Evolutionary conservation across 192 early-diverging fungal species (phyloP).

Genomic region (Backusella australiensis): DNA sequence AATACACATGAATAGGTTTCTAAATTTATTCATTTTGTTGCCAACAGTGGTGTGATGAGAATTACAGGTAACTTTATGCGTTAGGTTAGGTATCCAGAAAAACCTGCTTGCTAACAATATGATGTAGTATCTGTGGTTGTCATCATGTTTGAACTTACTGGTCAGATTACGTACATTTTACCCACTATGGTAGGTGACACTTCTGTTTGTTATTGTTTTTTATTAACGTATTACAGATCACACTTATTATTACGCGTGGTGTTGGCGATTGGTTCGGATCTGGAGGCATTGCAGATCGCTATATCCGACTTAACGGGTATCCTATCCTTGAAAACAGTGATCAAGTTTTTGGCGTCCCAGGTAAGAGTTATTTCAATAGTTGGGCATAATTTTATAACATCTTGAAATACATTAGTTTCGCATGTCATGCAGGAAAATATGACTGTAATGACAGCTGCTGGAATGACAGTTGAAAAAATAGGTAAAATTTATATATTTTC

Average conservation of each 20-base stretch:
- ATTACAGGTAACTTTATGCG: constrained; percentile 59
- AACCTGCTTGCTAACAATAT: neutral
- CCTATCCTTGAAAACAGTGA: constrained; percentile 78
- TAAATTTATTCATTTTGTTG: neutral
- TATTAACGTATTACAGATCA: constrained; percentile 42
- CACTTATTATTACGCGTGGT: constrained; percentile 73
- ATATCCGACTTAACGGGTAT: constrained; percentile 74
- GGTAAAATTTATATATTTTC: constrained; percentile 20
- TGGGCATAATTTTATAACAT: neutral
- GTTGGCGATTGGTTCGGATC: constrained; percentile 72
- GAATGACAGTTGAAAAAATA: constrained; percentile 47
- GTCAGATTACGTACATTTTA: constrained; percentile 90
- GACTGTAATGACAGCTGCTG: constrained; percentile 54
- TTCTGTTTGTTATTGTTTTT: constrained; percentile 8
- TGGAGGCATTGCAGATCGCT: constrained; percentile 76
- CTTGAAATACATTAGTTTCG: constrained; percentile 29
- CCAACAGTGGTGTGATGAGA: constrained; percentile 72
- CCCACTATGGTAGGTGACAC: constrained; percentile 77
- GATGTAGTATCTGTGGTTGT: constrained; percentile 78
- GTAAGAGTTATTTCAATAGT: constrained; percentile 1
- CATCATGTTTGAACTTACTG: constrained; percentile 99
- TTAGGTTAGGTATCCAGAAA: neutral
- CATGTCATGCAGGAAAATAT: constrained; percentile 63
- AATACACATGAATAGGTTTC: neutral
- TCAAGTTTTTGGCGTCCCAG: constrained; percentile 56